Base-by-base conservation (phyloP, 192 early-diverging fungal species). In the Geranomyces variabilis region DNA sequence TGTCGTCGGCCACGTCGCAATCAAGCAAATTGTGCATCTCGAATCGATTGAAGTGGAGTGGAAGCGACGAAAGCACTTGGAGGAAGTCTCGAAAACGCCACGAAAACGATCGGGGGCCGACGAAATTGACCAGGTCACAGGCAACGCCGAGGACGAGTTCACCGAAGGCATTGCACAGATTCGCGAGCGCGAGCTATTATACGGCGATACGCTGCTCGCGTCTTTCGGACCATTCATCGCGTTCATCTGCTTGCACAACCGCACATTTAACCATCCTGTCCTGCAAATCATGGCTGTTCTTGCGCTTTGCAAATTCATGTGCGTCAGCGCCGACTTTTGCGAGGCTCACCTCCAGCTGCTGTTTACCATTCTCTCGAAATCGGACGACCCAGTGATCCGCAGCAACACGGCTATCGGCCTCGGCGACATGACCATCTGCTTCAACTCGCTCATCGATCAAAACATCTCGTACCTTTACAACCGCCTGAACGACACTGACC, bases 391-490 rank as follows among this genome's bases (percentile, higher is more conserved):
- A 8, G 87, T 89, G 14, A 95, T 98, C 73, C 89, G 96, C 8
- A 88, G 92, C 76, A 99, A 99, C 82, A 89, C 95, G 58, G 88
- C 95, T 60, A 98, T 99, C 71, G 96, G 95, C 0, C 80, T 99
- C n/a, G 96, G 98, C 68, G 98, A 99, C 72, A 93, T 99, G 84
- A 86, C 95, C 7, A 91, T 98, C n/a, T 94, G 90, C 78, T 99
- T 98, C 84, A 97, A 92, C 76, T 96, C 90, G 41, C 77, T 99
- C 28, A 96, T 99, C 73, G 96, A 98, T 75, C 92, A 95, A 71
- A 95, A 99, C 69, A 97, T 98, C 64, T 84, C 89, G 17, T 96
- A 94, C 73, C 86, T 99, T 1, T 99, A 99, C 76, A 93, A 93
- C 21, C 92, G 95, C 14, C 84, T 99, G 34, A 63, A 58, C 30